A percentile compares a stretch with the other conserved stretches of the same genome.
Conservation (phyloP, 139 green algal genomes). For the Chlorella sp. region DNA sequence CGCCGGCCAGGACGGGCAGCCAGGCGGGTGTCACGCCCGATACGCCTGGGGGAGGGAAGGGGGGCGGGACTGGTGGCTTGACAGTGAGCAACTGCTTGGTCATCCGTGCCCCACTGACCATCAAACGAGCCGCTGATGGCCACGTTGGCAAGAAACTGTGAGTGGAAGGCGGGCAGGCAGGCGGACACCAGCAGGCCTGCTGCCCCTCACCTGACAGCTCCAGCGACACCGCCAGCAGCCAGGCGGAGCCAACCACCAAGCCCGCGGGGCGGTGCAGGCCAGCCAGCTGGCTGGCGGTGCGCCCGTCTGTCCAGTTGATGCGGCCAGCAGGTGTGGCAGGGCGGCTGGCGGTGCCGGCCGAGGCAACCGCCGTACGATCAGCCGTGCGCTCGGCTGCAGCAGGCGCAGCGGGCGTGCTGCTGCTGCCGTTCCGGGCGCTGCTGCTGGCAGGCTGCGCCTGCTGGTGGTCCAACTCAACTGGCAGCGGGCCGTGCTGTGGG, state of each 20-base stretch:
- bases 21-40: slow-evolving; percentile 6
- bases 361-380: background rate
- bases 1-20: slow-evolving; percentile 4
- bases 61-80: too few species aligned
- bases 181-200: too few species aligned
- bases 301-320: too few species aligned
- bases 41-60: background rate
- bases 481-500: background rate
- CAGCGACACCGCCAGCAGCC: slow-evolving; percentile 45
- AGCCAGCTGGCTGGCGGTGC: background rate
- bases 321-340: background rate
- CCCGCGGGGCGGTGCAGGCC: slow-evolving; percentile 44
- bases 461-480: background rate
- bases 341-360: background rate
- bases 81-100: too few species aligned
- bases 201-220: slow-evolving; percentile 48
- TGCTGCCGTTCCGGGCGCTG: too few species aligned
- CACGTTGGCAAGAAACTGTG: too few species aligned
- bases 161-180: too few species aligned
- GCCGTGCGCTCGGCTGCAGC: background rate
- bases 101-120: too few species aligned
- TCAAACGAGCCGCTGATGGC: too few species aligned
- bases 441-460: too few species aligned
- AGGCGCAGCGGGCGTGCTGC: too few species aligned
- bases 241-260: slow-evolving; percentile 55